phyloP scores from a whole-genome alignment of 768 basidiomycete species.

The Mrakia blollopis region DNA sequence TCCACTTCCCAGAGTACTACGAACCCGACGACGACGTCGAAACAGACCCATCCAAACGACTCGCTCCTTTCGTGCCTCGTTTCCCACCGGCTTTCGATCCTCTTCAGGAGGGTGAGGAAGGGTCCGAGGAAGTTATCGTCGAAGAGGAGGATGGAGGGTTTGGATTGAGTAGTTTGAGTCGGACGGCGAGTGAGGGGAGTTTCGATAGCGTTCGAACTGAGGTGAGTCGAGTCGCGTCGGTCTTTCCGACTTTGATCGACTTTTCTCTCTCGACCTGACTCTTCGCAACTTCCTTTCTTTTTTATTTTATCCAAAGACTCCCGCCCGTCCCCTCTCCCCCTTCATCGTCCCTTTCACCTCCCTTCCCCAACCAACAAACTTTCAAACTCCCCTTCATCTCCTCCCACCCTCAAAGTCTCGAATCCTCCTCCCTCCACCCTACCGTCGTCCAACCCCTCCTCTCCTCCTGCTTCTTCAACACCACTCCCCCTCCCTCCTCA shows the following conservation, averaged over 20 bases:
- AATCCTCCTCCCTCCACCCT: neutral
- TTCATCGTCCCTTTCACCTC: too few relatives aligned
- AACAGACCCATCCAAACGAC: neutral
- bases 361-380: too few relatives aligned
- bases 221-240: neutral
- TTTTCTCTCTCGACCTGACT: neutral
- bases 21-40: neutral
- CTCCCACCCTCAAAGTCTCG: neutral
- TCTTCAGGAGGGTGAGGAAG: neutral
- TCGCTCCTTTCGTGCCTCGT: slow-evolving; percentile 5
- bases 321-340: slow-evolving; percentile 4
- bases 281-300: neutral
- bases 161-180: too few relatives aligned
- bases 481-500: neutral
- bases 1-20: slow-evolving; percentile 12
- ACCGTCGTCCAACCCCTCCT: neutral
- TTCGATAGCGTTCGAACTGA: neutral
- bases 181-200: neutral
- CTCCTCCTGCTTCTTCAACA: neutral
- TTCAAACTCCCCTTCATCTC: neutral
- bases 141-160: neutral
- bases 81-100: neutral
- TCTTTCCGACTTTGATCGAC: neutral
- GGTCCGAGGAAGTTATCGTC: too few relatives aligned
- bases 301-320: neutral